Percentiles rank a stretch among this genome's conserved stretches.
Evolutionary conservation across 2,329 filamentous ascomycete species (phyloP).

Genomic region (Penicillium vulpinum): DNA sequence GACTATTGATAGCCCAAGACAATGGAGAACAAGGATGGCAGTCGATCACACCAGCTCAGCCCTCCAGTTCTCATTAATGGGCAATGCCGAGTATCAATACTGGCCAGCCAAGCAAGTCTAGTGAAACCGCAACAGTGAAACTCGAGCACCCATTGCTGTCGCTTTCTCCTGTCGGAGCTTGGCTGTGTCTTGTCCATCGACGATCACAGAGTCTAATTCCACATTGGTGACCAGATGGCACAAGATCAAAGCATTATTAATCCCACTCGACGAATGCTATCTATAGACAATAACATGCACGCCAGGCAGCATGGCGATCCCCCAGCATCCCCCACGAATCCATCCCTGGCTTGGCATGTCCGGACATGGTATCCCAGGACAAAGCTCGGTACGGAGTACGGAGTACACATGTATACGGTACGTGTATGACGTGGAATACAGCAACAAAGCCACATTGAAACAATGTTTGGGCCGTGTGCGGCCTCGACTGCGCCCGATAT

Average conservation of each 20-base stretch:
- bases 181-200: background rate
- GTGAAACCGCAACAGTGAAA: background rate
- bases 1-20: background rate
- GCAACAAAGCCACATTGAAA: background rate
- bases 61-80: background rate
- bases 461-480: background rate
- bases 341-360: constrained; percentile 8
- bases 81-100: background rate
- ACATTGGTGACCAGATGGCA: background rate
- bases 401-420: background rate
- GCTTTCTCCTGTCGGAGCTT: background rate
- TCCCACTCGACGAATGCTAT: constrained; percentile 4
- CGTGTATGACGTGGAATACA: background rate
- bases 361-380: background rate
- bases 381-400: no score
- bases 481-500: background rate
- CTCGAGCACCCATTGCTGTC: background rate
- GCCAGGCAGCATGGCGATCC: constrained; percentile 4
- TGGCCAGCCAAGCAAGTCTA: constrained; percentile 3
- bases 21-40: background rate
- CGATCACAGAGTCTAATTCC: constrained; percentile 5
- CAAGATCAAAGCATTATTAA: background rate
- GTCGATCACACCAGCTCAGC: background rate
- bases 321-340: constrained; percentile 5
- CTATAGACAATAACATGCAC: constrained; percentile 2